A percentile compares a stretch with the other conserved stretches of the same genome.
These are phyloP conservation scores for Saxophila tyrrhenica DNA, from an alignment of 495 filamentous ascomycete species.

Conservation along the genomic window DNA sequence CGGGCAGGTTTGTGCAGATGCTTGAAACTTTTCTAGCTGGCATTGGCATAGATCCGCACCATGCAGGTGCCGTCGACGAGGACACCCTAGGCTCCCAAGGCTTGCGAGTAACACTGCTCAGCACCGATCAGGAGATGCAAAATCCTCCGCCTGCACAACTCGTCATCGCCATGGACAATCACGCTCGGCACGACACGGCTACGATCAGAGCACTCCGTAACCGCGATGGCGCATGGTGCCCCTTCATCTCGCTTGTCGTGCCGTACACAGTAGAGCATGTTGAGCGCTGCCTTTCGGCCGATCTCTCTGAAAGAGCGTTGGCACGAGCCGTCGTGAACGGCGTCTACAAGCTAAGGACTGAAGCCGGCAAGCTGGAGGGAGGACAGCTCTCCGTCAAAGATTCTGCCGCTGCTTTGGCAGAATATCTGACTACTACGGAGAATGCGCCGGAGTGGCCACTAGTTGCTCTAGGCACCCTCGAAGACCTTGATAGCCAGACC, in stretches of 20 bases:
- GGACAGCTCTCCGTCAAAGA: neutral
- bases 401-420: constrained; percentile 2
- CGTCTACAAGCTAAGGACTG: constrained; percentile 5
- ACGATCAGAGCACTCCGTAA: constrained; percentile 17
- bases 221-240: constrained; percentile 34
- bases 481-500: constrained; percentile 15
- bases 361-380: constrained; percentile 11
- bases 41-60: constrained; percentile 13
- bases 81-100: constrained; percentile 18
- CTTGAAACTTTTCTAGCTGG: constrained; percentile 43
- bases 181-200: constrained; percentile 31
- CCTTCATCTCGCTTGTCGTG: constrained; percentile 43
- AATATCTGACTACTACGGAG: constrained; percentile 1
- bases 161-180: constrained; percentile 43
- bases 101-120: constrained; percentile 8
- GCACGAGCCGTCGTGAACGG: constrained; percentile 20
- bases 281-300: constrained; percentile 37
- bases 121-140: constrained; percentile 30
- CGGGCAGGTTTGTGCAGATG: constrained; percentile 36
- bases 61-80: constrained; percentile 18
- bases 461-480: neutral
- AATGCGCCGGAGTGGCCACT: constrained; percentile 7
- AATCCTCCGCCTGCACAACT: constrained; percentile 37
- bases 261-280: constrained; percentile 48
- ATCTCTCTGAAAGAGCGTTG: constrained; percentile 18